Evolutionary conservation across 169 alveolate species (phyloP).

Genomic region (Plasmodium blacklocki): DNA sequence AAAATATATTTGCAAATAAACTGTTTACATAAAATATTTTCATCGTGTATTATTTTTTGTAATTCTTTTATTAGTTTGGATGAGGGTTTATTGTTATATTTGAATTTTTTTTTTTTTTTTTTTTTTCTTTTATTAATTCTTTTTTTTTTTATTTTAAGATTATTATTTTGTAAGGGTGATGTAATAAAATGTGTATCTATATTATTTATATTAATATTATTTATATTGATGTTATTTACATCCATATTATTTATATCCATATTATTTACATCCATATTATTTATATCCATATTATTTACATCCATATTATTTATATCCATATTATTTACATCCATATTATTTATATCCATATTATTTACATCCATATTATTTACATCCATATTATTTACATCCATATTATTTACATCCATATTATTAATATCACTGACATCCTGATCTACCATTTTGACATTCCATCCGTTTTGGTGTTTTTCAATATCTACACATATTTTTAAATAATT

Average conservation of each 20-base stretch:
- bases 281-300: background rate
- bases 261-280: background rate
- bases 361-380: background rate
- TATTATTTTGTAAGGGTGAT: background rate
- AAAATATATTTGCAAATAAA: conserved; percentile 6
- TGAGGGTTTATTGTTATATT: background rate
- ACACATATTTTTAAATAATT: background rate
- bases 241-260: background rate
- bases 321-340: background rate
- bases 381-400: background rate
- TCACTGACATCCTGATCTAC: too few species aligned
- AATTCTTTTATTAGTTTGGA: background rate
- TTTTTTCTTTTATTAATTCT: conserved; percentile 22
- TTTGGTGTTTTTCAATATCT: background rate
- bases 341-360: background rate
- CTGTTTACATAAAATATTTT: conserved; percentile 8
- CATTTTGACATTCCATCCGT: background rate
- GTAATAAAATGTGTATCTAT: background rate
- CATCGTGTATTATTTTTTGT: conserved; percentile 6
- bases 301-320: background rate
- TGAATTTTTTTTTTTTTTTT: conserved; percentile 21
- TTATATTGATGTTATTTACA: background rate
- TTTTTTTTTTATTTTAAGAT: background rate
- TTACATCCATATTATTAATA: background rate
- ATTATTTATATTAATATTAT: background rate